Conservation (phyloP, 306 rosid genomes). For the Quercus engelmannii region DNA sequence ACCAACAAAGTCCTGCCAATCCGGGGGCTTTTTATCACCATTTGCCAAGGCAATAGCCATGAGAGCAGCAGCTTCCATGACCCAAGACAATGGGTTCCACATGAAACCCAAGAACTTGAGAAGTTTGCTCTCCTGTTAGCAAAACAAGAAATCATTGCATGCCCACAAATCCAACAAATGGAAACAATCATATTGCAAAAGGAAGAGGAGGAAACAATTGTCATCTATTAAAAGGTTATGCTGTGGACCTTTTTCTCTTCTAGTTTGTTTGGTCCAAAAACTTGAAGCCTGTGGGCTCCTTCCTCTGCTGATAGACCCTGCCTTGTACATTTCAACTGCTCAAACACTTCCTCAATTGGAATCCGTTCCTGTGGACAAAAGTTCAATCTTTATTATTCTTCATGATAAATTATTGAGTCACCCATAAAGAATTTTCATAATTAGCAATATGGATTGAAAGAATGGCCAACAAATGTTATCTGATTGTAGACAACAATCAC, state of each 20-base stretch:
- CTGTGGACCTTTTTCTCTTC: constrained; percentile 82
- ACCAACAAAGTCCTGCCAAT: constrained; percentile 98
- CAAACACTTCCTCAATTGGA: constrained; percentile 93
- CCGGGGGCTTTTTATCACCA: constrained; percentile 84
- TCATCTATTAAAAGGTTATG: not conserved
- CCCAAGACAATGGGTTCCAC: constrained; percentile 99
- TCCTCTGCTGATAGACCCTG: constrained; percentile 78
- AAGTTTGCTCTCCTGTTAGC: constrained; percentile 77
- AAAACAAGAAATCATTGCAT: constrained; percentile 10
- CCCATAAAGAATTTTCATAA: not conserved
- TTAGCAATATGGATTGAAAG: not conserved
- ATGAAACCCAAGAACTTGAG: constrained; percentile 94
- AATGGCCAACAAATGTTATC: not conserved
- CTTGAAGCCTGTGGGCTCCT: constrained; percentile 82
- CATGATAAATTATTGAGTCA: not conserved
- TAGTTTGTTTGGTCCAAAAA: constrained; percentile 95
- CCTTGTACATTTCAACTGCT: constrained; percentile 79
- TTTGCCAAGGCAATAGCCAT: constrained; percentile 97
- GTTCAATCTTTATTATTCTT: not conserved
- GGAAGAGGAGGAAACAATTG: not conserved
- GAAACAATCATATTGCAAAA: not conserved
- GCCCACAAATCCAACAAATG: not conserved
- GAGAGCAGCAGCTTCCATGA: constrained; percentile 99
- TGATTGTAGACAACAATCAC: not conserved
- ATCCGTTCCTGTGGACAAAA: constrained; percentile 61